Conservation (phyloP, 805 yeast genomes). For the Yarrowia sp. region DNA sequence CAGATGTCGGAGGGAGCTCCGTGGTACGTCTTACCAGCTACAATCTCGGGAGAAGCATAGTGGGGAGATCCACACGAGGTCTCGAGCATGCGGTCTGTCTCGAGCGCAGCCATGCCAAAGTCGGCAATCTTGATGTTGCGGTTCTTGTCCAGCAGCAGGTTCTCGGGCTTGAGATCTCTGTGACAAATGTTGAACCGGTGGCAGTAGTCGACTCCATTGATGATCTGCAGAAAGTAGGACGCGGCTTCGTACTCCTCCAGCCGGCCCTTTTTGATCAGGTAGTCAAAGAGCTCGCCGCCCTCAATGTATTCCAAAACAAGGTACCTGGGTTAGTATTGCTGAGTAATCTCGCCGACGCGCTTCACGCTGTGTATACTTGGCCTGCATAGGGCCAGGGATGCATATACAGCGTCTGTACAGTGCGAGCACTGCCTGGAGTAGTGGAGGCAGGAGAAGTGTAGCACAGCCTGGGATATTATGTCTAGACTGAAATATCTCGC, state of each 20-base stretch:
- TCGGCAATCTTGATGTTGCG: slow-evolving; percentile 94
- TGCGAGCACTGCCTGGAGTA: not conserved
- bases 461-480: too few species aligned
- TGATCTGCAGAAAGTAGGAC: slow-evolving; percentile 81
- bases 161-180: slow-evolving; percentile 83
- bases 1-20: slow-evolving; percentile 97
- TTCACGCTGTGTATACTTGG: not conserved
- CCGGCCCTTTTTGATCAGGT: slow-evolving; percentile 82
- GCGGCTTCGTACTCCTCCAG: slow-evolving; percentile 88
- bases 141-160: slow-evolving; percentile 72
- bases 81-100: slow-evolving; percentile 76
- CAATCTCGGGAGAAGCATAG: slow-evolving; percentile 97
- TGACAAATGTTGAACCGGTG: slow-evolving; percentile 86
- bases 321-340: slow-evolving; percentile 44
- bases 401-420: slow-evolving; percentile 4
- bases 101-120: slow-evolving; percentile 98
- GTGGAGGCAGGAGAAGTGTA: too few species aligned
- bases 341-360: not conserved
- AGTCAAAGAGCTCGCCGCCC: slow-evolving; percentile 94
- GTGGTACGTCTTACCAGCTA: slow-evolving; percentile 90
- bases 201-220: slow-evolving; percentile 78
- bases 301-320: slow-evolving; percentile 92
- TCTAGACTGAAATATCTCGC: too few species aligned
- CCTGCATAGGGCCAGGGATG: slow-evolving; percentile 4
- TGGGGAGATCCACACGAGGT: slow-evolving; percentile 98